A percentile compares a stretch with the other conserved stretches of the same genome.
These are phyloP conservation scores for Orychophragmus violaceus DNA, from an alignment of 345 rosid genomes.

Conservation along the genomic window DNA sequence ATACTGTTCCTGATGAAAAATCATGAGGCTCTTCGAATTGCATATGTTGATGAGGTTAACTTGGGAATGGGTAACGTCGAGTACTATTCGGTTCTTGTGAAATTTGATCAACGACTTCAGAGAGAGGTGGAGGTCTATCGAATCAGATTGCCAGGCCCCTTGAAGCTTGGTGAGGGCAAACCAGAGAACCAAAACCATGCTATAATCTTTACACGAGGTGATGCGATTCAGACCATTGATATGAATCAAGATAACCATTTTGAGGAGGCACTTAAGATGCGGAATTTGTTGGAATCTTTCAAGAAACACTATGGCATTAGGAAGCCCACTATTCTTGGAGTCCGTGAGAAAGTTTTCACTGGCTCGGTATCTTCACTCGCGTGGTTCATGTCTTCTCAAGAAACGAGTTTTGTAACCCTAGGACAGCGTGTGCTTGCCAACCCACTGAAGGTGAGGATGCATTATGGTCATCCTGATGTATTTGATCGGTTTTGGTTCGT, in stretches of 20 bases:
- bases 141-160: constrained; percentile 86
- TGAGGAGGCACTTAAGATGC: constrained; percentile 97
- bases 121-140: constrained; percentile 91
- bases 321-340: constrained; percentile 87
- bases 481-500: constrained; percentile 99
- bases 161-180: constrained; percentile 98
- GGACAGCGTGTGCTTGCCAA: constrained; percentile 98
- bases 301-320: constrained; percentile 56
- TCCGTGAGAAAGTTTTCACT: constrained; percentile 91
- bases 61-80: constrained; percentile 60
- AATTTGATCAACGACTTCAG: constrained; percentile 69
- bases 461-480: constrained; percentile 97
- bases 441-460: constrained; percentile 94
- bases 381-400: constrained; percentile 91
- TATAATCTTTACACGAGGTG: constrained; percentile 90
- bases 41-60: constrained; percentile 80
- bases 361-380: constrained; percentile 96
- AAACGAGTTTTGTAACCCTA: constrained; percentile 85
- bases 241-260: constrained; percentile 99
- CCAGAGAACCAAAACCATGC: constrained; percentile 99
- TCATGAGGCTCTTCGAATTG: constrained; percentile 93
- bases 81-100: constrained; percentile 90
- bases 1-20: constrained; percentile 71
- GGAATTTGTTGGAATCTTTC: constrained; percentile 92
- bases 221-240: constrained; percentile 96